Conservation (phyloP, 163 green algal species). For the Chlorella variabilis region DNA sequence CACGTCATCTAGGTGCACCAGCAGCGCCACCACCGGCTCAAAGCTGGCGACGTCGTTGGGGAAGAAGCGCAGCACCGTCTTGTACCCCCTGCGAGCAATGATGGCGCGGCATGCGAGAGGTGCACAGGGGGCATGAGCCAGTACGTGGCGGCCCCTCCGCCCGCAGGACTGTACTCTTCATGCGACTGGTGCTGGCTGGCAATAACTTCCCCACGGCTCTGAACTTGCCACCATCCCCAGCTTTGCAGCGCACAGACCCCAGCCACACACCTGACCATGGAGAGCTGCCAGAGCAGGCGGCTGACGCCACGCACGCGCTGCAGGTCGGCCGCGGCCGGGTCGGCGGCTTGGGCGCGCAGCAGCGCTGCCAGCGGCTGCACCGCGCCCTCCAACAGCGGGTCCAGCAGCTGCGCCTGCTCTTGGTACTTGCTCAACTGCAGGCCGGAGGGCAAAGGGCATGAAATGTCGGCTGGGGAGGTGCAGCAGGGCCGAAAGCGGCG, state of each 20-base stretch:
- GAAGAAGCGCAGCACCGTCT: conserved; percentile 92
- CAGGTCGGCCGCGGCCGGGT: conserved; percentile 9
- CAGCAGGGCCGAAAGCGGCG: not conserved
- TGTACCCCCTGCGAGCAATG: conserved; percentile 77
- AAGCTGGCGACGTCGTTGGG: conserved; percentile 87
- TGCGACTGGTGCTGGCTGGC: no score
- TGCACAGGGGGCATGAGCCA: no score
- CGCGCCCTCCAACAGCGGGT: conserved; percentile 86
- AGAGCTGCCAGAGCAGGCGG: conserved; percentile 54
- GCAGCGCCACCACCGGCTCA: conserved; percentile 74
- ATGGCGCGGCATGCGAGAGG: not conserved
- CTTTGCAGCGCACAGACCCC: no score
- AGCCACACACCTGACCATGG: conserved; percentile 43
- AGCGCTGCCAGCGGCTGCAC: conserved; percentile 76
- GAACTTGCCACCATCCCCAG: no score
- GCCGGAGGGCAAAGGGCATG: not conserved
- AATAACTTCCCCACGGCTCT: no score
- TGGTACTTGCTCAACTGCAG: conserved; percentile 89
- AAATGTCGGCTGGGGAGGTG: no score
- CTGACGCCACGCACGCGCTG: not conserved
- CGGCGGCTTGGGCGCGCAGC: conserved; percentile 49
- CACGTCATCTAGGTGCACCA: conserved; percentile 32
- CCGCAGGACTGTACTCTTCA: no score
- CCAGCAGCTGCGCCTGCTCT: conserved; percentile 95
- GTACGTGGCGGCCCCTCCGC: no score